phyloP scores from a whole-genome alignment of 2,329 filamentous ascomycete genomes.

The Cladosporium phlei region DNA sequence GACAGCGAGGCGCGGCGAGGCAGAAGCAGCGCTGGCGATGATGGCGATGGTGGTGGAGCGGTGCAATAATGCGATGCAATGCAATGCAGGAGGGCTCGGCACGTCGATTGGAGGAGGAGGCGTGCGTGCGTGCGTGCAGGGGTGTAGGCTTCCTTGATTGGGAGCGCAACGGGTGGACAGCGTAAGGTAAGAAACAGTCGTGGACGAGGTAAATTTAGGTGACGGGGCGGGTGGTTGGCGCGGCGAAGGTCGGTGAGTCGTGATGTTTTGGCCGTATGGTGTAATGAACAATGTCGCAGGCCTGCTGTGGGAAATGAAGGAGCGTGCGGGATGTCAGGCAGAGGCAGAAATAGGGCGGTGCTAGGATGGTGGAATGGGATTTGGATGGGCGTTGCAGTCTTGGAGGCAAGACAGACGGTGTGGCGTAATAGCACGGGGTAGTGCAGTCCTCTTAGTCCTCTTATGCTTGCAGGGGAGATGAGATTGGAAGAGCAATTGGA shows the following conservation, averaged over 20 bases:
- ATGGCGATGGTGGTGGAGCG: constrained; percentile 8
- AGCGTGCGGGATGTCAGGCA: too few species aligned
- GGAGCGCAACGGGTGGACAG: too few species aligned
- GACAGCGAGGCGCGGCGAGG: background rate
- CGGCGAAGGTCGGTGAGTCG: background rate
- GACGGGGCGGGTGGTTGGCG: constrained; percentile 4
- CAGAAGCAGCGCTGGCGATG: background rate
- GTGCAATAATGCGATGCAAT: constrained; percentile 10
- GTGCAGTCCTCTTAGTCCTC: background rate
- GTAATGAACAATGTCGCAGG: constrained; percentile 11
- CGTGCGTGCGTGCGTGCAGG: too few species aligned
- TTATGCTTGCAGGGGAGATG: constrained; percentile 7
- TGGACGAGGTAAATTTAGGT: too few species aligned
- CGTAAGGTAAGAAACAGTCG: too few species aligned
- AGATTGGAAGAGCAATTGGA: too few species aligned
- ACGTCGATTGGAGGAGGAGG: constrained; percentile 4
- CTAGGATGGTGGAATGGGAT: background rate
- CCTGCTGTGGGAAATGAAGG: constrained; percentile 12
- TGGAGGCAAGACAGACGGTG: too few species aligned
- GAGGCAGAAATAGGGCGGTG: too few species aligned
- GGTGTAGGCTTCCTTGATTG: too few species aligned
- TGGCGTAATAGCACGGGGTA: constrained; percentile 6
- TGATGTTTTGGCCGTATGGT: too few species aligned
- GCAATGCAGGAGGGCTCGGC: constrained; percentile 6
- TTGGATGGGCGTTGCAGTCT: background rate